Percentiles rank a stretch among this genome's conserved stretches.
Evolutionary conservation across 2,329 filamentous ascomycete species (phyloP).

Genomic region (Ceratocystis lukuohia): DNA sequence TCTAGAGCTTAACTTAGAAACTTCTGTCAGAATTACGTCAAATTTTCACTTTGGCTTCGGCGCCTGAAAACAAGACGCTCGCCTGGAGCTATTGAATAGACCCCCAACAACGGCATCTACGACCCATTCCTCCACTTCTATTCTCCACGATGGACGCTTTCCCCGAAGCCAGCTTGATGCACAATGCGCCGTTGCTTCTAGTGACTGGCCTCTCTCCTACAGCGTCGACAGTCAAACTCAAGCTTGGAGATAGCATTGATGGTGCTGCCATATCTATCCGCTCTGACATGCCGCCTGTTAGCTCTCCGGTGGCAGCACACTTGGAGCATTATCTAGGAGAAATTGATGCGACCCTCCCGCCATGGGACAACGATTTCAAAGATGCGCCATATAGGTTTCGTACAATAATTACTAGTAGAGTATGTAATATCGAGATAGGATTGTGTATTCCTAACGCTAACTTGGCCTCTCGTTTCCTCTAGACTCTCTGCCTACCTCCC

Average conservation of each 20-base stretch:
- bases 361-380: slow-evolving; percentile 52
- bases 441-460: slow-evolving; percentile 11
- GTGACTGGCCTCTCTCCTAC: slow-evolving; percentile 54
- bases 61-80: neutral
- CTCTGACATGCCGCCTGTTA: slow-evolving; percentile 57
- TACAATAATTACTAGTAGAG: slow-evolving; percentile 64
- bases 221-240: neutral
- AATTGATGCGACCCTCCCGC: slow-evolving; percentile 48
- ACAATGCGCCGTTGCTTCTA: slow-evolving; percentile 74
- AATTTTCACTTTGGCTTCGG: no score
- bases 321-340: slow-evolving; percentile 53
- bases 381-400: slow-evolving; percentile 46
- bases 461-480: slow-evolving; percentile 5
- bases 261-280: slow-evolving; percentile 30
- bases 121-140: neutral
- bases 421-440: slow-evolving; percentile 33
- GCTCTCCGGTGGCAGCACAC: slow-evolving; percentile 49
- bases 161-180: slow-evolving; percentile 64
- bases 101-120: neutral
- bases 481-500: slow-evolving; percentile 45
- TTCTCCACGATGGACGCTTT: slow-evolving; percentile 57
- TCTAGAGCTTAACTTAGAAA: no score
- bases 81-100: neutral
- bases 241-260: slow-evolving; percentile 10
- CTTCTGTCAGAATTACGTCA: no score